A percentile compares a stretch with the other conserved stretches of the same genome.
Evolutionary conservation across 345 rosid species (phyloP).

Genomic region (Capsella bursapastoris): DNA sequence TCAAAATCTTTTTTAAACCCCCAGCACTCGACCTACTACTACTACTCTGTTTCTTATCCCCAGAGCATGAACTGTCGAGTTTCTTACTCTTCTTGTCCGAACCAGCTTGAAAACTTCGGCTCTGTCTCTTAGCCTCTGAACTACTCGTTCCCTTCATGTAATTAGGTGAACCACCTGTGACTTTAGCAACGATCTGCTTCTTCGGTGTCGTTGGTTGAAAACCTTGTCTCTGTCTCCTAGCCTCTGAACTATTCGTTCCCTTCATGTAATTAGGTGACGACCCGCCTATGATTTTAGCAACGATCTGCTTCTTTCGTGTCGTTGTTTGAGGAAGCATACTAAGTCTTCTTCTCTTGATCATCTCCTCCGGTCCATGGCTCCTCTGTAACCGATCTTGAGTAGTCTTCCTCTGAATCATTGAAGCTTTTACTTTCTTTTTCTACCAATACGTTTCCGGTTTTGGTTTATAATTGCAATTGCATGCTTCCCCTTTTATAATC

Average conservation of each 20-base stretch:
- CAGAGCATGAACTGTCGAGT: conserved; percentile 39
- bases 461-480: background rate
- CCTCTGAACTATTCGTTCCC: conserved; percentile 74
- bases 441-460: background rate
- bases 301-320: conserved; percentile 10
- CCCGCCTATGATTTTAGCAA: conserved; percentile 39
- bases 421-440: background rate
- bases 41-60: conserved; percentile 47
- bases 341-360: conserved; percentile 65
- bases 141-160: conserved; percentile 82
- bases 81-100: conserved; percentile 41
- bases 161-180: conserved; percentile 54
- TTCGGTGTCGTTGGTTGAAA: background rate
- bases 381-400: conserved; percentile 49
- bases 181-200: conserved; percentile 32
- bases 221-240: conserved; percentile 52
- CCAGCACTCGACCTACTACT: conserved; percentile 11
- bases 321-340: background rate
- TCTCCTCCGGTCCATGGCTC: conserved; percentile 62
- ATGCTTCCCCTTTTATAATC: background rate
- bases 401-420: conserved; percentile 64
- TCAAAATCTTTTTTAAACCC: conserved; percentile 53
- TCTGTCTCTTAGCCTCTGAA: conserved; percentile 69
- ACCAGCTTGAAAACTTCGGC: conserved; percentile 4
- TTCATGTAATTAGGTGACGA: conserved; percentile 76